These are phyloP conservation scores for Naganishia vaughanmartiniae DNA, from an alignment of 768 basidiomycete species.

Conservation along the genomic window DNA sequence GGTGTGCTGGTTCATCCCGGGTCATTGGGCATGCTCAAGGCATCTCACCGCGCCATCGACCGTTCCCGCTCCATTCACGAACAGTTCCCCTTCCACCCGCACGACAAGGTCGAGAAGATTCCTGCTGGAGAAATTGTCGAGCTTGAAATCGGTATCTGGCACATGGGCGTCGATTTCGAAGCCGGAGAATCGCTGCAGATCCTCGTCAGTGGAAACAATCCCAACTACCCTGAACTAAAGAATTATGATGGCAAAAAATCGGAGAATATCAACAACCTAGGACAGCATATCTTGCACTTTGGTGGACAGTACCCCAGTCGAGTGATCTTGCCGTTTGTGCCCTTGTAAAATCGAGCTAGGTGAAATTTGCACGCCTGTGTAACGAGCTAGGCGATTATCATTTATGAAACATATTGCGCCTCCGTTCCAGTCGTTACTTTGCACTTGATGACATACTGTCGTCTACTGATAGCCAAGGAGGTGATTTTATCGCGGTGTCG, in stretches of 20 bases:
- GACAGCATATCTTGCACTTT: conserved; percentile 29
- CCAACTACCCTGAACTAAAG: conserved; percentile 31
- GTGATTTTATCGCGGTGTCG: too few species aligned
- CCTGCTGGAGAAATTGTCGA: conserved; percentile 30
- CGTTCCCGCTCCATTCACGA: conserved; percentile 22
- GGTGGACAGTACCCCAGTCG: conserved; percentile 27
- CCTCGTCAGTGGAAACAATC: conserved; percentile 28
- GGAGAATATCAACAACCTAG: conserved; percentile 30
- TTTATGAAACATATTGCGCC: too few species aligned
- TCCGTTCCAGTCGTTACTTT: too few species aligned
- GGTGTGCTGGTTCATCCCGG: conserved; percentile 22
- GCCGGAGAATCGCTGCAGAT: conserved; percentile 32
- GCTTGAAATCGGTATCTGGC: conserved; percentile 36
- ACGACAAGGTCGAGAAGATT: conserved; percentile 32
- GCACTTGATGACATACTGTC: too few species aligned
- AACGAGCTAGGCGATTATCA: too few species aligned
- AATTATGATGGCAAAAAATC: conserved; percentile 24
- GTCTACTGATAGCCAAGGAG: too few species aligned
- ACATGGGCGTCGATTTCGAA: conserved; percentile 31
- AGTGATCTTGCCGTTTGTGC: conserved; percentile 31
- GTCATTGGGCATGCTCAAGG: conserved; percentile 33
- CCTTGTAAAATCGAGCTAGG: conserved; percentile 18
- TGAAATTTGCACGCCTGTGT: not conserved
- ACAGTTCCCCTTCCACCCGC: conserved; percentile 27
- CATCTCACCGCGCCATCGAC: conserved; percentile 35